A percentile compares a stretch with the other conserved stretches of the same genome.
Evolutionary conservation across 2,329 filamentous ascomycete species (phyloP).

Genomic region (Sarocladium oryzae): DNA sequence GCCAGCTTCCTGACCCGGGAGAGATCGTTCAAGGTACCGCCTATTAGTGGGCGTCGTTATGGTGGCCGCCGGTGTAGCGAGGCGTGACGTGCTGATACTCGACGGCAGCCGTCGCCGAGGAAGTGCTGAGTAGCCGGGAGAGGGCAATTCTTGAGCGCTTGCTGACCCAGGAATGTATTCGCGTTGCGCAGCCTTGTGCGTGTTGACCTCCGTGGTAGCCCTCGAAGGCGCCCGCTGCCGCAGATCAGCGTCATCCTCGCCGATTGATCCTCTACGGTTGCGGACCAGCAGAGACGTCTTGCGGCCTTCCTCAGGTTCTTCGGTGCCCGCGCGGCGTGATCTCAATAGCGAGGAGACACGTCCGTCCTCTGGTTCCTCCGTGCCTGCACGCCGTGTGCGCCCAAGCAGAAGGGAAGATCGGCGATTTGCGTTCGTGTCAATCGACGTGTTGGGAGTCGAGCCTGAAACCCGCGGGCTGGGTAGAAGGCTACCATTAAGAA

Average conservation of each 20-base stretch:
- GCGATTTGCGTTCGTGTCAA: constrained; percentile 32
- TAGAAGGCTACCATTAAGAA: constrained; percentile 38
- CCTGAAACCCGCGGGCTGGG: constrained; percentile 37
- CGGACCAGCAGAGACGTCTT: constrained; percentile 39
- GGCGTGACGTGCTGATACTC: constrained; percentile 37
- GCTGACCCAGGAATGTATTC: constrained; percentile 16
- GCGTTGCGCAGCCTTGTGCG: constrained; percentile 24
- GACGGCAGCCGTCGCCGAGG: constrained; percentile 49
- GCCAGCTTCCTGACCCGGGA: constrained; percentile 33
- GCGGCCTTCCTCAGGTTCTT: constrained; percentile 40
- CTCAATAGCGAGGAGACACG: constrained; percentile 42
- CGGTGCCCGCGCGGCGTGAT: constrained; percentile 37
- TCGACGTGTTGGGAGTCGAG: constrained; percentile 33
- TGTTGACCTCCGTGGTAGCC: constrained; percentile 48
- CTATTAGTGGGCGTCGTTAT: constrained; percentile 32
- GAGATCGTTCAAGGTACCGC: constrained; percentile 42
- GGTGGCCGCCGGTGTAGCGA: constrained; percentile 29
- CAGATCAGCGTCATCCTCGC: constrained; percentile 43
- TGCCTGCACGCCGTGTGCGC: constrained; percentile 39
- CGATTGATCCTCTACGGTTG: constrained; percentile 38
- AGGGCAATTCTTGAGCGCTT: constrained; percentile 21
- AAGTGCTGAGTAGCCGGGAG: constrained; percentile 37
- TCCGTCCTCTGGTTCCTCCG: constrained; percentile 40
- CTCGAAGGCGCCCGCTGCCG: constrained; percentile 51
- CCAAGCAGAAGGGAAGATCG: constrained; percentile 47